Base-by-base conservation (phyloP, 768 basidiomycete genomes). In the Tremella fuciformis region DNA sequence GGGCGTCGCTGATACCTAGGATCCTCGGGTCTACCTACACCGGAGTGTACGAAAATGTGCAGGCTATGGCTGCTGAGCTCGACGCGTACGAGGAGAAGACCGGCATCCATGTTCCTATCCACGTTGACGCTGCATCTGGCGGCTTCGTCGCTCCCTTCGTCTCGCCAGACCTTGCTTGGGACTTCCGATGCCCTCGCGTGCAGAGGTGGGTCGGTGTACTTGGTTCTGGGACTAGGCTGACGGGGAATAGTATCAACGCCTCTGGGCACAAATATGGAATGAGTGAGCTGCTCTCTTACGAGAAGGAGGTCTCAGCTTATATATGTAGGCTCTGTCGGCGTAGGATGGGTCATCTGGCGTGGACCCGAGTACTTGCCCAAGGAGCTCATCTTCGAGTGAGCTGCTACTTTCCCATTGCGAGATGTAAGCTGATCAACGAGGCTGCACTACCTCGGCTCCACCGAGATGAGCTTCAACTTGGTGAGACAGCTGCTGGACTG, bases 21-120 rank as follows among this genome's bases (percentile, higher is more conserved):
- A 56, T 65, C 41, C 70, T 74, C 22, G 72, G 76, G 64, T 78
- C 77, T 13, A 83, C 81, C 22, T 82, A 80, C 63, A 84, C 83
- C 6, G 83, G 81, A n/a, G 80, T 80, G 64, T 84, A 81, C 67
- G 92, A 94, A 67, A 85, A 87, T 13, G 91, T 96, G 29, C 83
- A 88, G 73, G 88, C 86, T 73, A 88, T 96, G 85, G 80, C 87
- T 0, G 84, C 86, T 41, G 67, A 68, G 55, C 63, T 91, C 75
- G 81, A 82, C 78, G 81, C 77, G 54, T 79, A 84, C 60, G 78
- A 85, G 63, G 71, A 50, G 18, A 66, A 76, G 60, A 82, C 80
- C 0, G 82, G 81, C n/a, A 78, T 72, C 60, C 75, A 73, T 49
- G 78, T 82, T 29, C 80, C 82, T 19, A 86, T 87, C 55, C 81